A percentile compares a stretch with the other conserved stretches of the same genome.
phyloP scores from a whole-genome alignment of 805 yeast genomes.

The Candida arabinofermentans region DNA sequence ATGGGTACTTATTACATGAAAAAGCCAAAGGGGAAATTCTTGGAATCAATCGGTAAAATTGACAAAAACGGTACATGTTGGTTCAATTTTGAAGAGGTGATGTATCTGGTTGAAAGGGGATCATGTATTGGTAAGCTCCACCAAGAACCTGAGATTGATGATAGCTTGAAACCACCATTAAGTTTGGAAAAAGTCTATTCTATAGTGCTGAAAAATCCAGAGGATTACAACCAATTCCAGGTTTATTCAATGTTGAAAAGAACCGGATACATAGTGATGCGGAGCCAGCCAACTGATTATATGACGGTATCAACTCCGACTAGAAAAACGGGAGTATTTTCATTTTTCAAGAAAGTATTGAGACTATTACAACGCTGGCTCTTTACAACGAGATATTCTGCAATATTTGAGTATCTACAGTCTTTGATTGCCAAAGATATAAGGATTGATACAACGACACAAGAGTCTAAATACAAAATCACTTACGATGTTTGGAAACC shows the following conservation, averaged over 20 bases:
- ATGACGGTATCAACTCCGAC: too few species aligned
- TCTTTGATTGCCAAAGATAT: slow-evolving; percentile 1
- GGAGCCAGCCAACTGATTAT: too few species aligned
- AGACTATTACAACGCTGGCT: too few species aligned
- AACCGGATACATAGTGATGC: slow-evolving; percentile 67
- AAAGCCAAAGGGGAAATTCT: slow-evolving; percentile 64
- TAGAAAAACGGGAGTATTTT: too few species aligned
- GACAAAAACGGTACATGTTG: slow-evolving; percentile 43
- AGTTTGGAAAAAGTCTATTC: slow-evolving; percentile 64
- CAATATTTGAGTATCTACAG: slow-evolving; percentile 16
- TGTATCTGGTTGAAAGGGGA: slow-evolving; percentile 83
- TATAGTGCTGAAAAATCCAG: slow-evolving; percentile 35
- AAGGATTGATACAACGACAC: slow-evolving; percentile 1
- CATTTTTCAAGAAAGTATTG: too few species aligned
- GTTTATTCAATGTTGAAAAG: slow-evolving; percentile 74
- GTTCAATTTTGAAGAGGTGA: slow-evolving; percentile 61
- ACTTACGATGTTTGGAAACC: slow-evolving; percentile 86
- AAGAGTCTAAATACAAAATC: slow-evolving; percentile 28
- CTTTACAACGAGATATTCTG: slow-evolving; percentile 1
- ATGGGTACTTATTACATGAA: slow-evolving; percentile 28
- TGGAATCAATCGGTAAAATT: slow-evolving; percentile 66
- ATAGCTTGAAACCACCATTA: slow-evolving; percentile 32
- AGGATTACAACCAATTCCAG: slow-evolving; percentile 49
- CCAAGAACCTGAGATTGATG: slow-evolving; percentile 24
- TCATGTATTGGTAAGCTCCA: slow-evolving; percentile 33